Conservation (phyloP, 495 filamentous ascomycete species). For the Penicillium daleae region DNA sequence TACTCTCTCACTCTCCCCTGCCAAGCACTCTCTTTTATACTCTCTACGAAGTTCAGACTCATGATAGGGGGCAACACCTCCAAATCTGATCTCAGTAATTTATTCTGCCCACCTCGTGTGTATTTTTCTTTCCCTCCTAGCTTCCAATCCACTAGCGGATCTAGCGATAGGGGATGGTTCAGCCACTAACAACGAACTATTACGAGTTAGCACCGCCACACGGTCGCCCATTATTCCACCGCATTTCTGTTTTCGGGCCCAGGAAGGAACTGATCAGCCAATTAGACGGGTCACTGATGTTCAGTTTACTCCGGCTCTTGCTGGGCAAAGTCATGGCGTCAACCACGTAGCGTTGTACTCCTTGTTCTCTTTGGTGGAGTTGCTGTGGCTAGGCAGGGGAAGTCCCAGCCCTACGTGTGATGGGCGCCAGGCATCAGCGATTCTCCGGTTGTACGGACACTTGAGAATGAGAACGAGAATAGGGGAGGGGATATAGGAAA, state of each 20-base stretch:
- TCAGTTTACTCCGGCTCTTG: no score
- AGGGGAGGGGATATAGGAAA: not conserved
- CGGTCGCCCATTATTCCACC: not conserved
- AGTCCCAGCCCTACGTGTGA: constrained; percentile 12
- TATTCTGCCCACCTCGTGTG: not conserved
- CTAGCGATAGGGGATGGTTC: not conserved
- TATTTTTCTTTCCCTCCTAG: no score
- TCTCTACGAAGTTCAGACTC: not conserved
- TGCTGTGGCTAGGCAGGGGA: constrained; percentile 18
- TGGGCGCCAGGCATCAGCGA: constrained; percentile 11
- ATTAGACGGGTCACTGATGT: not conserved
- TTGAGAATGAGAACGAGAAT: not conserved
- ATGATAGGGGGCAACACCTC: not conserved
- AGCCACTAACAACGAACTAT: constrained; percentile 9
- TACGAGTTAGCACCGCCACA: constrained; percentile 15
- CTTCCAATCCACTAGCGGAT: not conserved
- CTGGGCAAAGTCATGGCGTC: not conserved
- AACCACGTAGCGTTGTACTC: not conserved
- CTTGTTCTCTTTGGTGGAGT: not conserved
- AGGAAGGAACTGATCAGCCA: not conserved
- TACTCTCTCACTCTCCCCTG: not conserved
- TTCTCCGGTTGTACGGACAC: not conserved
- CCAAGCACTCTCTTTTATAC: not conserved
- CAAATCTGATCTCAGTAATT: constrained; percentile 8
- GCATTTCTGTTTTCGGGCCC: not conserved